Evolutionary conservation across 2,329 filamentous ascomycete species (phyloP).

Genomic region (Microsporum audouinii): DNA sequence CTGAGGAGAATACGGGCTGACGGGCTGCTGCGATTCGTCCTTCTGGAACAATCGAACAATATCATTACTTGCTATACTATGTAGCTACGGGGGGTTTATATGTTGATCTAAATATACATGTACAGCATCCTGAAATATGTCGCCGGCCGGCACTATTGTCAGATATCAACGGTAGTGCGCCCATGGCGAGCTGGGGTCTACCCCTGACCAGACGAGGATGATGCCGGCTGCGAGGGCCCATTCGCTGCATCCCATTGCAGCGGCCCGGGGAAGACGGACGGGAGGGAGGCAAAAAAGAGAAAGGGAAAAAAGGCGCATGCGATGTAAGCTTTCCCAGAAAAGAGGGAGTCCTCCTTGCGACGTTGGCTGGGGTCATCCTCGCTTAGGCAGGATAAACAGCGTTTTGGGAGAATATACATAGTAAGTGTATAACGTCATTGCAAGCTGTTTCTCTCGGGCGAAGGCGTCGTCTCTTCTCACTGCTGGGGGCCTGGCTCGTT

Average conservation of each 20-base stretch:
- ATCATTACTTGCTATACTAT: not conserved
- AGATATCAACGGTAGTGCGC: not conserved
- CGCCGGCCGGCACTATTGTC: not conserved
- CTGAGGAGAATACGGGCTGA: not conserved
- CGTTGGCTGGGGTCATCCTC: not conserved
- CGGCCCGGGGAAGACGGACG: not conserved
- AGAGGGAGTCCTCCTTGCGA: not conserved
- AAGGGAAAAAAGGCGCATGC: not conserved
- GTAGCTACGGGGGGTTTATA: not conserved
- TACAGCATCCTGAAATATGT: not conserved
- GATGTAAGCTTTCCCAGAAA: not conserved
- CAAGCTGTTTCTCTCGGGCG: not conserved
- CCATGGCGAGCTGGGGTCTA: constrained; percentile 4
- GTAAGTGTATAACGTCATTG: not conserved
- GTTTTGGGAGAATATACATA: not conserved
- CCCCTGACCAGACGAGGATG: not conserved
- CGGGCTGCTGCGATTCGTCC: not conserved
- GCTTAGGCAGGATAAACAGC: not conserved
- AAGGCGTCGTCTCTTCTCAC: not conserved
- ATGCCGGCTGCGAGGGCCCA: not conserved
- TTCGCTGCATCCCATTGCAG: not conserved
- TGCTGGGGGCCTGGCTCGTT: not conserved
- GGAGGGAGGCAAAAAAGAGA: not conserved
- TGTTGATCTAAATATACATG: not conserved
- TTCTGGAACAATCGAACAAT: not conserved